These are phyloP conservation scores for Paraleonurus japonicus DNA, from an alignment of 257 asterid genomes.

Conservation along the genomic window DNA sequence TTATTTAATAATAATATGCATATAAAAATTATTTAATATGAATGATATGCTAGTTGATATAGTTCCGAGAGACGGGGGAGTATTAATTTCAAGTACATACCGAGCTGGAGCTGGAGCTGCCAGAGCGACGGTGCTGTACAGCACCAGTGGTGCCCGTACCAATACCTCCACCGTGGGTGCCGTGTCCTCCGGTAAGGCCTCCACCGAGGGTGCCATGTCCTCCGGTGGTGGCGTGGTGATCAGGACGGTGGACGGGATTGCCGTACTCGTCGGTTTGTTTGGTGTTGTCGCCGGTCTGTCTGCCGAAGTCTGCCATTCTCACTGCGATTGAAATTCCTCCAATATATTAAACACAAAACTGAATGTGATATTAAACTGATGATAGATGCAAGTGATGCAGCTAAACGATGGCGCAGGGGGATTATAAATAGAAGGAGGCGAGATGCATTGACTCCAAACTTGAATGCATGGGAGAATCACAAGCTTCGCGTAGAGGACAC, in stretches of 20 bases:
- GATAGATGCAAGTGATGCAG: background rate
- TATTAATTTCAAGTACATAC: too few relatives aligned
- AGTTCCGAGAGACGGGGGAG: too few relatives aligned
- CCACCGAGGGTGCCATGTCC: conserved; percentile 2
- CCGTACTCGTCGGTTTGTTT: conserved; percentile 63
- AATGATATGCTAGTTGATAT: too few relatives aligned
- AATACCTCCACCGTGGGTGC: background rate
- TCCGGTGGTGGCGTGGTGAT: background rate
- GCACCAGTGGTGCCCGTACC: conserved; percentile 23
- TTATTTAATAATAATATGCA: too few relatives aligned
- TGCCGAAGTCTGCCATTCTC: conserved; percentile 41
- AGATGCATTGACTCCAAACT: background rate
- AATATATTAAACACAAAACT: too few relatives aligned
- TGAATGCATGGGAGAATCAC: background rate
- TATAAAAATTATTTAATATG: too few relatives aligned
- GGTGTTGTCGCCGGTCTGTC: conserved; percentile 21
- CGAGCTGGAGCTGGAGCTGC: conserved; percentile 55
- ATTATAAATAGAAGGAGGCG: too few relatives aligned
- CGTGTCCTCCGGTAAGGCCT: background rate
- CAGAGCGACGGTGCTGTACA: conserved; percentile 41
- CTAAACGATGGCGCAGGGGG: too few relatives aligned
- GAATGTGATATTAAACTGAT: background rate
- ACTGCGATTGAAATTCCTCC: background rate
- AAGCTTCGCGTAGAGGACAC: background rate
- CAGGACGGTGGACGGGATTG: conserved; percentile 39